These are phyloP conservation scores for Populus nigra DNA, from an alignment of 345 rosid genomes.

Conservation along the genomic window DNA sequence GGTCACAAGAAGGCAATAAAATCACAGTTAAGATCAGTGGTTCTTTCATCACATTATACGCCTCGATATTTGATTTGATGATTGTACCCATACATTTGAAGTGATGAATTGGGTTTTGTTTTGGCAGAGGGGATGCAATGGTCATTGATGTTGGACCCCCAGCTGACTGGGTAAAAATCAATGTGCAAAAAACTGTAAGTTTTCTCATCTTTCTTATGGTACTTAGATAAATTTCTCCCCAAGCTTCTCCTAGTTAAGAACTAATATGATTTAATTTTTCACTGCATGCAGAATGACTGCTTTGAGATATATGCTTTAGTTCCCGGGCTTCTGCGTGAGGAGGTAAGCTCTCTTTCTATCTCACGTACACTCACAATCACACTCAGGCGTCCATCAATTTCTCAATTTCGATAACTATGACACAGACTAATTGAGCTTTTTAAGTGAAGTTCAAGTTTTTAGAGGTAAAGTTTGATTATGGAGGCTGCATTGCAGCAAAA, in stretches of 20 bases:
- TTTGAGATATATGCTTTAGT: slow-evolving; percentile 36
- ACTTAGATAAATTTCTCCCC: neutral
- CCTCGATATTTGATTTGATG: neutral
- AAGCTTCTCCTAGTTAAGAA: neutral
- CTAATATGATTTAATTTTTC: neutral
- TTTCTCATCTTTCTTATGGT: neutral
- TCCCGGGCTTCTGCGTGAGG: slow-evolving; percentile 36
- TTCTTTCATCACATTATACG: neutral
- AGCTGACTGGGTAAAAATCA: slow-evolving; percentile 38
- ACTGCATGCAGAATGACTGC: slow-evolving; percentile 26
- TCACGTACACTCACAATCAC: neutral
- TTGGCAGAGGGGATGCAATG: slow-evolving; percentile 27
- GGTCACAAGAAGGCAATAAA: slow-evolving; percentile 17
- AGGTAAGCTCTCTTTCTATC: slow-evolving; percentile 12
- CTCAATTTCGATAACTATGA: too few relatives aligned
- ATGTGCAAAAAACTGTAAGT: slow-evolving; percentile 32
- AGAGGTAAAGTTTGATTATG: too few relatives aligned
- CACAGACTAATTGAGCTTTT: too few relatives aligned
- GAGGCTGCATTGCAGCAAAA: neutral
- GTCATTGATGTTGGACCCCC: slow-evolving; percentile 34
- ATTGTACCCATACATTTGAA: neutral
- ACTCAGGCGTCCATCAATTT: too few relatives aligned
- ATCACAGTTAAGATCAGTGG: slow-evolving; percentile 8
- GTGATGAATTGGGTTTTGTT: neutral
- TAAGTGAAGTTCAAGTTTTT: too few relatives aligned